Evolutionary conservation across 2,329 filamentous ascomycete species (phyloP).

Genomic region (Botrytis galanthina): DNA sequence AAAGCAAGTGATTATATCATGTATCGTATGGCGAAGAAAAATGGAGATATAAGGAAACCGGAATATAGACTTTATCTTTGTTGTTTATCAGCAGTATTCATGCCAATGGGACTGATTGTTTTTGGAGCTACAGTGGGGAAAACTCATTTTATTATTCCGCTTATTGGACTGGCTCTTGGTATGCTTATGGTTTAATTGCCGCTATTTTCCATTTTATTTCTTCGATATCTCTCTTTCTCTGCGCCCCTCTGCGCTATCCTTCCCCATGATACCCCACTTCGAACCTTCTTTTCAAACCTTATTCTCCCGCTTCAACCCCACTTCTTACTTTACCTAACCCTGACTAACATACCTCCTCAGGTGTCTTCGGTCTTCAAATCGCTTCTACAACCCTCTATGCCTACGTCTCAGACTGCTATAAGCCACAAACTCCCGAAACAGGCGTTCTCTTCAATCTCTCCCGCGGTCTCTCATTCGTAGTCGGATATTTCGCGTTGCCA

Average conservation of each 20-base stretch:
- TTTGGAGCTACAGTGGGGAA: constrained; percentile 34
- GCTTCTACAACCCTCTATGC: constrained; percentile 33
- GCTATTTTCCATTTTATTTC: neutral
- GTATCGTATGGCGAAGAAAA: constrained; percentile 26
- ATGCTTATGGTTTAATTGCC: neutral
- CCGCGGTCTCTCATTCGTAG: constrained; percentile 33
- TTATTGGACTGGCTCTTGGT: constrained; percentile 33
- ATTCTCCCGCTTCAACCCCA: constrained; percentile 22
- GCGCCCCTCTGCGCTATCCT: neutral
- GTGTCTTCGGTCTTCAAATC: constrained; percentile 35
- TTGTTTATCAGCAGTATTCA: constrained; percentile 32
- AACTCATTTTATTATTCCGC: constrained; percentile 27
- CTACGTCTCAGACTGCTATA: constrained; percentile 36
- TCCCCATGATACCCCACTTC: neutral
- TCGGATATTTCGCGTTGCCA: constrained; percentile 34
- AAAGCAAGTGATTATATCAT: constrained; percentile 31
- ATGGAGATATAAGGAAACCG: constrained; percentile 31
- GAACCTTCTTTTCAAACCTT: constrained; percentile 27
- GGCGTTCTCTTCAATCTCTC: constrained; percentile 35
- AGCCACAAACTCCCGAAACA: constrained; percentile 32
- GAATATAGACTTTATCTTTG: constrained; percentile 35
- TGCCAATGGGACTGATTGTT: constrained; percentile 35
- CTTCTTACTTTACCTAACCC: neutral
- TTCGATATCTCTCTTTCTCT: neutral
- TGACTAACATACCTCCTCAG: constrained; percentile 1